phyloP scores from a whole-genome alignment of 371 early-diverging fungal species.

The Mucor racemosus region DNA sequence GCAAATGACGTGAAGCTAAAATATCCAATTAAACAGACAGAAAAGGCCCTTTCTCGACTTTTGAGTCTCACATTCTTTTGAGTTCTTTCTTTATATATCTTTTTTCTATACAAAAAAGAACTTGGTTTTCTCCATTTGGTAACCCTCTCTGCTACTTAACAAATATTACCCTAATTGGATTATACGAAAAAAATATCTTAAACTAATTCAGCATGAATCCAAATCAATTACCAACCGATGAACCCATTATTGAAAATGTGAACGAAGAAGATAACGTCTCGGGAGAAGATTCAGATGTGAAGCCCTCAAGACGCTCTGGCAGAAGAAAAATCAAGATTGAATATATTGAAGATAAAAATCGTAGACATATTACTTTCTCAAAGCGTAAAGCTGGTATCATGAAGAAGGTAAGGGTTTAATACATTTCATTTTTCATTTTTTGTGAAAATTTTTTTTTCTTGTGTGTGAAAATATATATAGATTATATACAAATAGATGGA shows the following conservation, averaged over 20 bases:
- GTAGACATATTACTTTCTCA: conserved; percentile 96
- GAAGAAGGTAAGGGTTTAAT: conserved; percentile 81
- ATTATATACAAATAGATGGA: background rate
- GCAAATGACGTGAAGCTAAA: background rate
- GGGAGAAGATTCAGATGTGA: conserved; percentile 53
- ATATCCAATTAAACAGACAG: background rate
- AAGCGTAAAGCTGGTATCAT: conserved; percentile 99
- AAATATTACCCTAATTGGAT: conserved; percentile 23
- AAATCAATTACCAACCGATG: conserved; percentile 14
- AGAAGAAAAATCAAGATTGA: conserved; percentile 96
- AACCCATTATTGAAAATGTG: conserved; percentile 18
- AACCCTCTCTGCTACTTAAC: conserved; percentile 13
- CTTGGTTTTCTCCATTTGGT: conserved; percentile 18
- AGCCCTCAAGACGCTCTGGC: conserved; percentile 70
- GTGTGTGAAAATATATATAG: conserved; percentile 3
- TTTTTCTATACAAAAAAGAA: conserved; percentile 6
- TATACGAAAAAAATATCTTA: conserved; percentile 2
- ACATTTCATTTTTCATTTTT: background rate
- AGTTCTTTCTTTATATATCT: conserved; percentile 4
- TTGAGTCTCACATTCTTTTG: background rate
- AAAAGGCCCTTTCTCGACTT: background rate
- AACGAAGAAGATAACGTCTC: conserved; percentile 27
- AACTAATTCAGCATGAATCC: conserved; percentile 14
- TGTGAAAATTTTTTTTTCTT: background rate
- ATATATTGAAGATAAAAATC: conserved; percentile 93